Conservation (phyloP, 2,329 filamentous ascomycete genomes). For the Tympanopsis confertula region DNA sequence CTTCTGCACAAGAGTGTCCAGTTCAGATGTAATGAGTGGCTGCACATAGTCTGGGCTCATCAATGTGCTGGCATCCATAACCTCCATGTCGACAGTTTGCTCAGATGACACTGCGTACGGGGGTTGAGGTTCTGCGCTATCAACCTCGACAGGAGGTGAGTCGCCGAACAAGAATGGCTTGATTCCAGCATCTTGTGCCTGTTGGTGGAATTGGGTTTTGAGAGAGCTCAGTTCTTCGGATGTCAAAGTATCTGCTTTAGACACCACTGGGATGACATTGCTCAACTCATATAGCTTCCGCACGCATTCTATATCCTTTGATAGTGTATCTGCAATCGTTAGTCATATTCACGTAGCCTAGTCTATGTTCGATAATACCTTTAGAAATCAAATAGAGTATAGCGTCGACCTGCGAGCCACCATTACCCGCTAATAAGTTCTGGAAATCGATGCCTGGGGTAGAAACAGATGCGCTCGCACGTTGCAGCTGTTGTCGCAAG, state of each 20-base stretch:
- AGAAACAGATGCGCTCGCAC: constrained; percentile 52
- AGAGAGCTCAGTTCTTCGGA: constrained; percentile 39
- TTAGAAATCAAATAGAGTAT: constrained; percentile 72
- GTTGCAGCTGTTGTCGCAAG: constrained; percentile 57
- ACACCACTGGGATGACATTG: constrained; percentile 75
- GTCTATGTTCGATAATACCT: constrained; percentile 30
- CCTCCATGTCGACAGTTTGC: constrained; percentile 59
- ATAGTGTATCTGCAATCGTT: constrained; percentile 35
- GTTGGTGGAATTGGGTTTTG: constrained; percentile 46
- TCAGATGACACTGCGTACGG: constrained; percentile 72
- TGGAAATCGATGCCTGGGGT: constrained; percentile 57
- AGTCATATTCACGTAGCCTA: constrained; percentile 8
- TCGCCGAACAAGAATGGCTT: constrained; percentile 56
- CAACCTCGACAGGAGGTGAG: constrained; percentile 11
- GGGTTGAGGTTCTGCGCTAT: constrained; percentile 17
- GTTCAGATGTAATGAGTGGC: constrained; percentile 67
- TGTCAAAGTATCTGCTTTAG: constrained; percentile 62
- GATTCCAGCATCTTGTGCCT: constrained; percentile 45
- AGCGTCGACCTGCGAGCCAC: constrained; percentile 73
- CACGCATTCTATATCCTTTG: constrained; percentile 61
- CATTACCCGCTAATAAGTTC: constrained; percentile 67
- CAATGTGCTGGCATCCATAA: constrained; percentile 82
- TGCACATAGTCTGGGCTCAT: constrained; percentile 88
- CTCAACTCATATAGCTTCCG: constrained; percentile 59
- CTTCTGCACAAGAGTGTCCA: constrained; percentile 54